Base-by-base conservation (phyloP, 495 filamentous ascomycete genomes). In the Alectoria sarmentosa region DNA sequence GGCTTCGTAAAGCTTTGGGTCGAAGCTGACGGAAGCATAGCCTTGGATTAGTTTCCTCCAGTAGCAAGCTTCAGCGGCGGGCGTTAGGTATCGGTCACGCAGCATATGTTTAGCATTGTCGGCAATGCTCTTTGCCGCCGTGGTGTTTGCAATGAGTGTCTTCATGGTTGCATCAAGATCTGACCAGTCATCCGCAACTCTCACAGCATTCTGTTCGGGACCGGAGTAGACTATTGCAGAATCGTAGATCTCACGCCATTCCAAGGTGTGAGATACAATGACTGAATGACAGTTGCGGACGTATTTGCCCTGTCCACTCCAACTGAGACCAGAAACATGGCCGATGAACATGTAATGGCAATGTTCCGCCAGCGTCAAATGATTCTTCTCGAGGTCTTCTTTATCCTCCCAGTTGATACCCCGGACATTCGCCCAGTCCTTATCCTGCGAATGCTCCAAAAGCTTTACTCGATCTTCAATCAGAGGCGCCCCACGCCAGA, bases 291-390 rank as follows among this genome's bases (percentile, higher is more conserved):
- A 89, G 66, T 85, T 84, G 28, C 84, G 79, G 3, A 85, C 76
- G 62, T 86, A 86, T 67, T 84, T 83, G 42, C 81, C 77, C 8
- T 82, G 76, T 21, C 82, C 84, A 8, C 82, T 84, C 74, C 81
- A 86, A 38, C 73, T 76, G 65, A 73, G 76, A 26, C 83, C 86
- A 69, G 87, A 85, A 0, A 82, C 82, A 37, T 88, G 83, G 3
- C 79, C 79, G n/a, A 86, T 71, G 69, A 82, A 86, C 75, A 80
- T 80, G 67, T 86, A 89, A 10, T 73, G 72, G 69, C 85, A 88
- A 64, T 86, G 80, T 17, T 88, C 83, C 48, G 82, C 77, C 55
- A 84, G 80, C 0, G 74, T 69, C 26, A 54, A 1, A 19, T 32
- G 28, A 28, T 54, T 30, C 3, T 54, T 28, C 28, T 54, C 15